A percentile compares a stretch with the other conserved stretches of the same genome.
These are phyloP conservation scores for Lentinula guzmanii DNA, from an alignment of 768 basidiomycete species.

Conservation along the genomic window DNA sequence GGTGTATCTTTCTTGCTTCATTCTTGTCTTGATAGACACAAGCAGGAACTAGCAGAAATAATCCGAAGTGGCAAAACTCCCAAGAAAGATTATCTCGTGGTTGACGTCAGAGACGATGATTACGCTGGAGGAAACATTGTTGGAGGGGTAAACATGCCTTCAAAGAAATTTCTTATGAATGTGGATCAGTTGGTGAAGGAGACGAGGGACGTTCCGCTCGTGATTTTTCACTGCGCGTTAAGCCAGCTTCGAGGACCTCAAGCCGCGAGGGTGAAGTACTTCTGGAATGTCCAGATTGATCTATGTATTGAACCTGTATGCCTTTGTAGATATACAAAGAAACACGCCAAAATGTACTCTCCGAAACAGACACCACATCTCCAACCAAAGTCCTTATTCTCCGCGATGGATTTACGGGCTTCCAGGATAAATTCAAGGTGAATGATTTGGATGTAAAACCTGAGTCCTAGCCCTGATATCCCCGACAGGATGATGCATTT, in stretches of 20 bases:
- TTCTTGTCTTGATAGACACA: conserved; percentile 2
- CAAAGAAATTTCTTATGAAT: conserved; percentile 45
- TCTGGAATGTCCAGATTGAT: background rate
- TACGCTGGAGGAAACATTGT: conserved; percentile 76
- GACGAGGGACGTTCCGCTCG: conserved; percentile 52
- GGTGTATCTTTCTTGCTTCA: background rate
- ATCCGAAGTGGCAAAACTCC: conserved; percentile 59
- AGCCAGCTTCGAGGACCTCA: conserved; percentile 80
- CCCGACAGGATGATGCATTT: conserved; percentile 49
- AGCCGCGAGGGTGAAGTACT: conserved; percentile 56
- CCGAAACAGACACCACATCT: conserved; percentile 27
- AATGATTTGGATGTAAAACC: conserved; percentile 1
- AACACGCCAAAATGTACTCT: conserved; percentile 43
- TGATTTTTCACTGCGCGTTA: conserved; percentile 76
- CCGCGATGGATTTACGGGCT: conserved; percentile 64
- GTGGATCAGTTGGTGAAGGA: conserved; percentile 56
- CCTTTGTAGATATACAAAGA: conserved; percentile 57
- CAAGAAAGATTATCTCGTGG: conserved; percentile 63
- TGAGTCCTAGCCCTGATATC: background rate
- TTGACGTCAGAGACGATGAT: conserved; percentile 86
- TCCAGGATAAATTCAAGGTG: conserved; percentile 68
- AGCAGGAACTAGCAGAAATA: conserved; percentile 61
- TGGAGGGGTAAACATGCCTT: conserved; percentile 57
- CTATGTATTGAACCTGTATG: conserved; percentile 6
- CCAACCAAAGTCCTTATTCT: conserved; percentile 59